A percentile compares a stretch with the other conserved stretches of the same genome.
Evolutionary conservation across 768 basidiomycete genomes (phyloP).

Genomic region (Exidia glandulosa): DNA sequence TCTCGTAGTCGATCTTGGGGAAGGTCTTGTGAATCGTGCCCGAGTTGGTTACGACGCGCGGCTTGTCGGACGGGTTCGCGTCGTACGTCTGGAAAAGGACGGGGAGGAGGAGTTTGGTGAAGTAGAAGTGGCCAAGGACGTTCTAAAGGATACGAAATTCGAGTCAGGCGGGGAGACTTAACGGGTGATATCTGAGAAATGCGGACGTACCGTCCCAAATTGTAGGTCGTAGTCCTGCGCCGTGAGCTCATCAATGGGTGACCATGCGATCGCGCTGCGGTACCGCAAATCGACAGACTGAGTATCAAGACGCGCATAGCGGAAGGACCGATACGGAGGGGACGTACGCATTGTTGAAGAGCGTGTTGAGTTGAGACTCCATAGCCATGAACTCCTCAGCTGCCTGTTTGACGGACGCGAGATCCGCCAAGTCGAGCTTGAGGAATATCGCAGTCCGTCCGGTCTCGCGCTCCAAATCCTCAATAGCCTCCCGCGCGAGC

Average conservation of each 20-base stretch:
- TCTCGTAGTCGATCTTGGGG: background rate
- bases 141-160: background rate
- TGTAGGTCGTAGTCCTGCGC: slow-evolving; percentile 23
- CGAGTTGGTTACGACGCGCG: slow-evolving; percentile 34
- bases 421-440: slow-evolving; percentile 22
- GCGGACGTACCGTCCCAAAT: slow-evolving; percentile 25
- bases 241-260: slow-evolving; percentile 8
- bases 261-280: slow-evolving; percentile 12
- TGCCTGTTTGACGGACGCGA: slow-evolving; percentile 19
- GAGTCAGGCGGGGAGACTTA: no score
- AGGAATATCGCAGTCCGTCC: slow-evolving; percentile 17
- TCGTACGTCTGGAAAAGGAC: no score
- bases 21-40: background rate
- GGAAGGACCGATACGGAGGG: background rate
- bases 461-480: slow-evolving; percentile 12
- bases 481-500: slow-evolving; percentile 9
- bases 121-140: slow-evolving; percentile 42
- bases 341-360: slow-evolving; percentile 1
- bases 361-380: background rate
- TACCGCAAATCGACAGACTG: background rate
- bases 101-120: slow-evolving; percentile 45
- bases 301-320: background rate
- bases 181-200: no score
- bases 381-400: slow-evolving; percentile 18
- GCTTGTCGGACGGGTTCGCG: slow-evolving; percentile 18